A percentile compares a stretch with the other conserved stretches of the same genome.
Evolutionary conservation across 176 grass and related monocot genomes (phyloP).

Genomic region (Hordeum marinum): DNA sequence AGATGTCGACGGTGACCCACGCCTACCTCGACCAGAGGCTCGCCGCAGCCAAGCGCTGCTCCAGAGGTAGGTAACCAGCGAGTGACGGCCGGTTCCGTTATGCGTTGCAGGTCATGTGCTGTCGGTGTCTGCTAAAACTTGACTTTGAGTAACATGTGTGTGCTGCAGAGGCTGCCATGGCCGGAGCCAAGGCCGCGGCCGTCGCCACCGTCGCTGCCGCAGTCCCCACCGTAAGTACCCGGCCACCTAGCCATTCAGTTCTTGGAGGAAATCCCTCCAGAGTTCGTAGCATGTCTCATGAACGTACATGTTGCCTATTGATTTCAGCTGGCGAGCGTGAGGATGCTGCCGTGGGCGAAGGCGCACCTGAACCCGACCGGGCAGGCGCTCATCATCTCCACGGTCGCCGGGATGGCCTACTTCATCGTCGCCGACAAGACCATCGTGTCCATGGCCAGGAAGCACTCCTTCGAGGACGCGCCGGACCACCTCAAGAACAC

Average conservation of each 20-base stretch:
- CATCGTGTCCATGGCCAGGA: conserved; percentile 54
- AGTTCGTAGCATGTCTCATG: too few relatives aligned
- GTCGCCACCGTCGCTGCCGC: conserved; percentile 59
- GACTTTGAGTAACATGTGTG: too few relatives aligned
- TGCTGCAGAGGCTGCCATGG: conserved; percentile 51
- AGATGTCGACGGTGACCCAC: conserved; percentile 39
- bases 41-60: conserved; percentile 66
- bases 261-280: too few relatives aligned
- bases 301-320: background rate
- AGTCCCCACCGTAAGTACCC: conserved; percentile 50
- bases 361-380: conserved; percentile 66
- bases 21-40: conserved; percentile 66
- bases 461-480: conserved; percentile 42
- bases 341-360: conserved; percentile 71
- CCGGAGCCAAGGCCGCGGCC: conserved; percentile 57
- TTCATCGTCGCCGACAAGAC: conserved; percentile 77
- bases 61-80: conserved; percentile 26
- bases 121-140: too few relatives aligned
- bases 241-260: too few relatives aligned
- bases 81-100: too few relatives aligned
- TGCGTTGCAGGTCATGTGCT: too few relatives aligned
- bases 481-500: conserved; percentile 36
- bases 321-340: conserved; percentile 60
- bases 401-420: conserved; percentile 64
- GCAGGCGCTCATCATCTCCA: conserved; percentile 67